Percentiles rank a stretch among this genome's conserved stretches.
These are phyloP conservation scores for Suillus bovinus DNA, from an alignment of 768 basidiomycete species.

Conservation along the genomic window DNA sequence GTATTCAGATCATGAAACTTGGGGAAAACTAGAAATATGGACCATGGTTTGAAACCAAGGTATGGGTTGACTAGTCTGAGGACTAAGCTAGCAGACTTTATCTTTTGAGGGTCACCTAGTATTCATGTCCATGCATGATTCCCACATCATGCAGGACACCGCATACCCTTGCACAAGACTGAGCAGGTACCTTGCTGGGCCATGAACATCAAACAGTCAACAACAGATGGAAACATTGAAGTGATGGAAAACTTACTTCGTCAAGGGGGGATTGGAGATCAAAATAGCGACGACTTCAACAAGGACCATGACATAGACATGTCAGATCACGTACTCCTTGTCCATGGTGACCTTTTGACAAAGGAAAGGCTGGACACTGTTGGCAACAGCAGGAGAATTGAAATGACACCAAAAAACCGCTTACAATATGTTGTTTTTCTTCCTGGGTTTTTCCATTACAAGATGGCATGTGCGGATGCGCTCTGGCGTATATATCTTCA, in stretches of 20 bases:
- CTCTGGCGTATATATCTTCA: constrained; percentile 17
- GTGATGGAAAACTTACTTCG: constrained; percentile 10
- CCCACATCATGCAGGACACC: too few species aligned
- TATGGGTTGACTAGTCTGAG: too few species aligned
- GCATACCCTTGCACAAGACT: constrained; percentile 26
- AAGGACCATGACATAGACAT: constrained; percentile 2
- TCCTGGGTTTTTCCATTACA: constrained; percentile 35
- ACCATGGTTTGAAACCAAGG: too few species aligned
- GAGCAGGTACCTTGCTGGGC: constrained; percentile 21
- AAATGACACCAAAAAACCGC: constrained; percentile 29
- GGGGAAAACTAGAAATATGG: too few species aligned
- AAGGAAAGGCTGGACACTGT: constrained; percentile 17
- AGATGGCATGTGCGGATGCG: constrained; percentile 26
- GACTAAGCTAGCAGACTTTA: too few species aligned
- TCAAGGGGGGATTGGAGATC: constrained; percentile 9
- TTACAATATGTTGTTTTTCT: constrained; percentile 36
- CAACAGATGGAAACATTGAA: constrained; percentile 18
- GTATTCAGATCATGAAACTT: too few species aligned
- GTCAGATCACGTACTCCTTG: constrained; percentile 12
- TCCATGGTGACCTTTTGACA: constrained; percentile 28
- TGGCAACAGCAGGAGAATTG: constrained; percentile 19
- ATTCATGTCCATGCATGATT: too few species aligned
- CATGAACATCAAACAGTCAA: constrained; percentile 26
- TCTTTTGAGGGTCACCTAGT: too few species aligned
- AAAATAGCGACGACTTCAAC: fast-evolving